Conservation (phyloP, 176 grass and related monocot species). For the Bonia amplexicaulis region DNA sequence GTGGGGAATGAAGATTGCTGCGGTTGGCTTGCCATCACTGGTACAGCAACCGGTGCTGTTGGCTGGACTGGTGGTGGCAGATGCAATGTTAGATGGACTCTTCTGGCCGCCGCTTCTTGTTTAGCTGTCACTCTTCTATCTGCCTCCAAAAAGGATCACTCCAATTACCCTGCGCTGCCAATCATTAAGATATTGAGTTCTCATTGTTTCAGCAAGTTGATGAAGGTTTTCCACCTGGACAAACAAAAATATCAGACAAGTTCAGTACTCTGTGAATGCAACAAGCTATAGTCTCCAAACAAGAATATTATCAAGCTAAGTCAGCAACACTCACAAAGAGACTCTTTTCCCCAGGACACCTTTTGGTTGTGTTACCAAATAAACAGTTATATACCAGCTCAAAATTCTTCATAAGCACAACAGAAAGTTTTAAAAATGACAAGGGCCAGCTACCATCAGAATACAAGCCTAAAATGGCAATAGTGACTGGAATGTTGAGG, state of each 20-base stretch:
- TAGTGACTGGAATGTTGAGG: not conserved
- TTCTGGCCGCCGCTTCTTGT: slow-evolving; percentile 53
- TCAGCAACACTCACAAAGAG: not conserved
- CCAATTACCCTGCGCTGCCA: slow-evolving; percentile 34
- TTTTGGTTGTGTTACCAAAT: not conserved
- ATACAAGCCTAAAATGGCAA: not conserved
- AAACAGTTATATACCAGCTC: not conserved
- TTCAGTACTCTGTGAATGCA: not conserved
- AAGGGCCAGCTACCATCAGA: not conserved
- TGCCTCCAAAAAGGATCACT: slow-evolving; percentile 75
- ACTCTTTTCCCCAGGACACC: not conserved
- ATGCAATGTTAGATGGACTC: slow-evolving; percentile 61
- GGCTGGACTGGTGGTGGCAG: slow-evolving; percentile 24
- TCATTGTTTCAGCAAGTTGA: slow-evolving; percentile 61
- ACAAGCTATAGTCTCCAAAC: not conserved
- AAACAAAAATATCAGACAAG: slow-evolving; percentile 31
- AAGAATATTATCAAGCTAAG: slow-evolving; percentile 4
- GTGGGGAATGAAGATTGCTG: slow-evolving; percentile 27
- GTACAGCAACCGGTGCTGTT: not conserved
- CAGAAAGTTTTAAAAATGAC: not conserved
- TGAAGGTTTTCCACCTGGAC: slow-evolving; percentile 78
- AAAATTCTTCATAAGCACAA: not conserved
- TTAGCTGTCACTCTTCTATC: slow-evolving; percentile 59
- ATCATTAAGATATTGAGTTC: slow-evolving; percentile 50
- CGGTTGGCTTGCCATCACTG: slow-evolving; percentile 22